Evolutionary conservation across 1,139 yeast species (phyloP).

Genomic region (Blastobotrys buckinghamii): DNA sequence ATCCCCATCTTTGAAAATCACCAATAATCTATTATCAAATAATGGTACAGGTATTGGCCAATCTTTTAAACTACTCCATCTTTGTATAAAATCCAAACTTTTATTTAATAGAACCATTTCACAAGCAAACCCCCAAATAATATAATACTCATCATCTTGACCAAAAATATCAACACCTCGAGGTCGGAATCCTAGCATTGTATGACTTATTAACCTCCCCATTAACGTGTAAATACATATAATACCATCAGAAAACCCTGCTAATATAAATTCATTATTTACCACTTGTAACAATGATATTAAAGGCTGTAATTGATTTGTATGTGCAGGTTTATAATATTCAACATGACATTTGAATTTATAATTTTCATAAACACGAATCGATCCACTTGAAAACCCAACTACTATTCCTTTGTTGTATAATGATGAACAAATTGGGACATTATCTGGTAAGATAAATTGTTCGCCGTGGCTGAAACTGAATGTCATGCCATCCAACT

Average conservation of each 20-base stretch:
- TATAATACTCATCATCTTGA: constrained; percentile 9
- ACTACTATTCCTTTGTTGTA: constrained; percentile 9
- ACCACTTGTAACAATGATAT: constrained; percentile 7
- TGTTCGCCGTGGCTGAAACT: constrained; percentile 13
- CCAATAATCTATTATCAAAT: constrained; percentile 18
- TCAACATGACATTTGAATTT: constrained; percentile 4
- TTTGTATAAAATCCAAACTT: constrained; percentile 13
- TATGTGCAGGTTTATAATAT: constrained; percentile 9
- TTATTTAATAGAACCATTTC: constrained; percentile 19
- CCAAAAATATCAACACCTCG: constrained; percentile 16
- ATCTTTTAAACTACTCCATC: constrained; percentile 18
- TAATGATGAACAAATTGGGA: constrained; percentile 8
- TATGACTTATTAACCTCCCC: constrained; percentile 15
- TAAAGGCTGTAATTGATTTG: constrained; percentile 8
- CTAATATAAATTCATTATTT: constrained; percentile 10
- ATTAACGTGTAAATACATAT: constrained; percentile 15
- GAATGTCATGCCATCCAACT: constrained; percentile 7
- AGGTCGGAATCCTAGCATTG: constrained; percentile 15
- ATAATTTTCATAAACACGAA: constrained; percentile 9
- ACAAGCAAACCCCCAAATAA: constrained; percentile 24
- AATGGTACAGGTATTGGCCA: constrained; percentile 24
- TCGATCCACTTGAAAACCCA: constrained; percentile 13
- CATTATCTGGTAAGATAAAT: constrained; percentile 1
- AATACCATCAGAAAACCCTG: constrained; percentile 14
- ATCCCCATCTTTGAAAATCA: constrained; percentile 18